Evolutionary conservation across 2,329 filamentous ascomycete species (phyloP).

Genomic region (Emericellopsis atlantica): DNA sequence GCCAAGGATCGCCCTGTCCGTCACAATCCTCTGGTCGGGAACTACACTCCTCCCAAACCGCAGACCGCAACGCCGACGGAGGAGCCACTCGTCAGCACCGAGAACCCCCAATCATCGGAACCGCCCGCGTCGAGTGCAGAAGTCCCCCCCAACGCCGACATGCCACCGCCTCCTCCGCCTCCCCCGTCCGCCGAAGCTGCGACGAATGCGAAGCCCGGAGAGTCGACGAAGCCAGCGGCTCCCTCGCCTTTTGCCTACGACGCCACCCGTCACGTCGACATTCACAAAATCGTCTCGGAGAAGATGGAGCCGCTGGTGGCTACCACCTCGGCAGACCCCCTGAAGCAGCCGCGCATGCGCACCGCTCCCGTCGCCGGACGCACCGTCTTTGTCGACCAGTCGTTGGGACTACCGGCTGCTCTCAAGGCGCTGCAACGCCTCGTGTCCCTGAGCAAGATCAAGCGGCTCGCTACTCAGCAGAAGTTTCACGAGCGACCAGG

Average conservation of each 20-base stretch:
- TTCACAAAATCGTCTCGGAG: conserved; percentile 20
- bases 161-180: conserved; percentile 7
- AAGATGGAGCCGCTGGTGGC: conserved; percentile 18
- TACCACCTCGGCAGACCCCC: conserved; percentile 24
- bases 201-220: neutral
- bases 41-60: conserved; percentile 7
- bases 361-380: conserved; percentile 25
- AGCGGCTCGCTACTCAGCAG: conserved; percentile 42
- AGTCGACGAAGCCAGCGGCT: neutral
- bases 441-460: conserved; percentile 41
- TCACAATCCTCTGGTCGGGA: conserved; percentile 18
- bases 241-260: conserved; percentile 9
- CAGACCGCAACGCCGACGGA: conserved; percentile 1
- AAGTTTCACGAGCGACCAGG: conserved; percentile 64
- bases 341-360: conserved; percentile 22
- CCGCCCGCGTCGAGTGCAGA: conserved; percentile 3
- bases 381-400: conserved; percentile 23
- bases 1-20: conserved; percentile 5
- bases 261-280: conserved; percentile 14
- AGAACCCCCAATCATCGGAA: conserved; percentile 2
- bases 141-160: conserved; percentile 6
- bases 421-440: conserved; percentile 27
- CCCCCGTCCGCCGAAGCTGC: neutral
- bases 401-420: conserved; percentile 28
- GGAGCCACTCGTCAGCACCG: conserved; percentile 5